Conservation (phyloP, 2,329 filamentous ascomycete species). For the Ophiostoma perfectum region DNA sequence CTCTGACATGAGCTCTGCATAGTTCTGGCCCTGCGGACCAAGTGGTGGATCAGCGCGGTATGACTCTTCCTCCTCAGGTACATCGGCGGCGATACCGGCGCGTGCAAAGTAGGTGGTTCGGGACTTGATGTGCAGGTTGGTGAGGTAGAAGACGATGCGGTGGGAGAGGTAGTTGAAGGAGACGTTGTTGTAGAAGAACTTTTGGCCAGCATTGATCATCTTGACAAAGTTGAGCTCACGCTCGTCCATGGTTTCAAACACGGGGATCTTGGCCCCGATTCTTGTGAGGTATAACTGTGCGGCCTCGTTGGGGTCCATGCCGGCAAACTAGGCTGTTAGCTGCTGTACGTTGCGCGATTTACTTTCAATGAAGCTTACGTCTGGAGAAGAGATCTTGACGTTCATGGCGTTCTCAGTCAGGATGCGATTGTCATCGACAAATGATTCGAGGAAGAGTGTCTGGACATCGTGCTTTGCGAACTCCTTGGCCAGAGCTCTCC, state of each 20-base stretch:
- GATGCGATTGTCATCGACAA: constrained; percentile 86
- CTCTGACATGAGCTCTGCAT: constrained; percentile 81
- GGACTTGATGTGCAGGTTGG: constrained; percentile 95
- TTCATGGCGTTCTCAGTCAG: constrained; percentile 94
- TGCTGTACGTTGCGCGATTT: no score
- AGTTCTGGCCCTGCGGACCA: constrained; percentile 71
- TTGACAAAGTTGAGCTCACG: constrained; percentile 94
- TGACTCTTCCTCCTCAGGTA: constrained; percentile 79
- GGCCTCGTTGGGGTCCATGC: constrained; percentile 87
- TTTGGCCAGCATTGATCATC: constrained; percentile 96
- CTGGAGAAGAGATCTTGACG: constrained; percentile 95
- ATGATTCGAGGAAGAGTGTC: constrained; percentile 95
- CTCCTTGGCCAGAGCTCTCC: constrained; percentile 83
- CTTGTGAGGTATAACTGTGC: constrained; percentile 85
- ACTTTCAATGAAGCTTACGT: constrained; percentile 52
- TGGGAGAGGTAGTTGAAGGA: constrained; percentile 95
- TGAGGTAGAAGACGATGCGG: constrained; percentile 95
- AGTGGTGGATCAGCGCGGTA: constrained; percentile 88
- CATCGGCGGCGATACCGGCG: constrained; percentile 78
- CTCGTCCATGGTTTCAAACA: constrained; percentile 96
- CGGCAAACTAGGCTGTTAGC: constrained; percentile 59
- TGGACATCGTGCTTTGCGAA: constrained; percentile 97
- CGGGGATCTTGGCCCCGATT: constrained; percentile 87
- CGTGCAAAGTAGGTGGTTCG: constrained; percentile 89
- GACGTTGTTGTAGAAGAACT: constrained; percentile 93